Base-by-base conservation (phyloP, 371 early-diverging fungal genomes). In the Mortierella sp. region DNA sequence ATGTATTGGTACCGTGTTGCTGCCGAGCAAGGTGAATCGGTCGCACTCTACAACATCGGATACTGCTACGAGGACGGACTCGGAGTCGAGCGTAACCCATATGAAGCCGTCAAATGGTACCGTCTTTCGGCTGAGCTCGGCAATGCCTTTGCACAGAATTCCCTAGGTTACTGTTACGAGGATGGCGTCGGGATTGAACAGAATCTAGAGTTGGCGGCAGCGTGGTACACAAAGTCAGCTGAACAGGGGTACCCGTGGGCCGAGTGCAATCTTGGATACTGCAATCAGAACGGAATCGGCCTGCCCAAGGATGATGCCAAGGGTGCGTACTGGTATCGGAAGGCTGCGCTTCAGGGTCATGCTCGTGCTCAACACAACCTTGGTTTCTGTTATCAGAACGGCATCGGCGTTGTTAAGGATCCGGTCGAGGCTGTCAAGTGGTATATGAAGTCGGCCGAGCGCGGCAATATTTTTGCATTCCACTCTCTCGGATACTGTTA, bases 401-500 rank as follows among this genome's bases (percentile, higher is more conserved):
- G 94, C 12, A 87, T 87, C 54, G 95, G 93, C 12, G 89, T 95
- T 6, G 72, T 70, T 30, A 81, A 86, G 60, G 78, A 91, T 60
- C 80, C 86, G 17, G 72, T 66, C 24, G 82, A 84, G 61, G 96
- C 96, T 11, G 83, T 91, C 53, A 66, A 79, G 66, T 92, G 89
- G 90, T 93, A 86, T 72, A 81, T 81, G 53, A 84, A 86, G 50
- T 85, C 94, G 26, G 95, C 95, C 2, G 88, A 86, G 39, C 87
- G 87, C 31, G 93, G 92, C 24, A 92, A 93, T 58, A 85, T 90
- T 12, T 88, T 92, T 62, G 96, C 94, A 3, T 87, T 87, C 52
- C 93, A 94, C 53, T 92, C 93, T 3, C 84, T 96, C 32, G 98
- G 95, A 7, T 95, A 92, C 67, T 96, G 97, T 71, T 95, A 90